Conservation (phyloP, 1,284 basidiomycete species). For the Heterobasidion occidentale region DNA sequence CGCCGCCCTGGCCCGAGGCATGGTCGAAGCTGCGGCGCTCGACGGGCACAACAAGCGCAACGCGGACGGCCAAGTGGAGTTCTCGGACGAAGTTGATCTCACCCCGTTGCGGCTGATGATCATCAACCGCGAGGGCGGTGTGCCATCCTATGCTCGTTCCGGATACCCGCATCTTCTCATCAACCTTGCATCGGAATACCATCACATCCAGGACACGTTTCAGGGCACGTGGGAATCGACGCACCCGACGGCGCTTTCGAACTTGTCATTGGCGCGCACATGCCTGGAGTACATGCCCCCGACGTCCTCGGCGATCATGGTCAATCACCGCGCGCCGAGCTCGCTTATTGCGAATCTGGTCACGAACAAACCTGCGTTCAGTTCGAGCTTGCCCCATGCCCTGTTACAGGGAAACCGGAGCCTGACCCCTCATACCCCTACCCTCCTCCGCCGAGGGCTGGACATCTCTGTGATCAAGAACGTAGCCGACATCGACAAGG, state of each 20-base stretch:
- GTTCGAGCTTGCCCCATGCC: slow-evolving; percentile 90
- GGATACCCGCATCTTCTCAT: slow-evolving; percentile 95
- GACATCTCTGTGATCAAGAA: slow-evolving; percentile 80
- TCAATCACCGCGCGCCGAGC: slow-evolving; percentile 93
- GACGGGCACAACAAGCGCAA: slow-evolving; percentile 20
- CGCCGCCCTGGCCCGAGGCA: slow-evolving; percentile 81
- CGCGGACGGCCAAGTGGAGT: slow-evolving; percentile 17
- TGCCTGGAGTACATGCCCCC: slow-evolving; percentile 93
- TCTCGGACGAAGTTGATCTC: slow-evolving; percentile 49
- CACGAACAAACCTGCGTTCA: slow-evolving; percentile 96
- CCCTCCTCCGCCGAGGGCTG: slow-evolving; percentile 83
- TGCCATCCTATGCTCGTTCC: slow-evolving; percentile 93
- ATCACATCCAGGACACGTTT: slow-evolving; percentile 86
- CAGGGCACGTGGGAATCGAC: slow-evolving; percentile 68
- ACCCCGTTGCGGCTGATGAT: slow-evolving; percentile 94
- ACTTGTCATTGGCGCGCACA: slow-evolving; percentile 80
- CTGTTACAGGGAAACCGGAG: slow-evolving; percentile 80
- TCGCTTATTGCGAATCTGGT: slow-evolving; percentile 96
- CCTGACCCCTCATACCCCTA: slow-evolving; percentile 87
- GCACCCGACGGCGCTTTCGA: slow-evolving; percentile 83
- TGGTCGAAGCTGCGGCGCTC: slow-evolving; percentile 59
- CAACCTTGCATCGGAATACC: slow-evolving; percentile 87
- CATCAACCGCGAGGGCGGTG: slow-evolving; percentile 95
- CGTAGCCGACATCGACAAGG: slow-evolving; percentile 58
- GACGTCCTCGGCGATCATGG: slow-evolving; percentile 90